Evolutionary conservation across 176 grass and related monocot genomes (phyloP).

Genomic region (Oryza longistaminata): DNA sequence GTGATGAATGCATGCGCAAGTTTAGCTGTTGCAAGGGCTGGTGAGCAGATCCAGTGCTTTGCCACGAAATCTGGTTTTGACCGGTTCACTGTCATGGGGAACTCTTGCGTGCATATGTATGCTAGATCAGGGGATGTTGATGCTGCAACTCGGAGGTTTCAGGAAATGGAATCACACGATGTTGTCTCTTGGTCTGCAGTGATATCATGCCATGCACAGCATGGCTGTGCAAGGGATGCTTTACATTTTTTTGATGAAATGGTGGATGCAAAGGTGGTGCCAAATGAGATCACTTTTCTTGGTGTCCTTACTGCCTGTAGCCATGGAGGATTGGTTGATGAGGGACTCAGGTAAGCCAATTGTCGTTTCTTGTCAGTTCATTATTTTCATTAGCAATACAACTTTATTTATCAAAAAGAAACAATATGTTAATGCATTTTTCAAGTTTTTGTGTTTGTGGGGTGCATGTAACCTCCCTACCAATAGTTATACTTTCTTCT

Average conservation of each 20-base stretch:
- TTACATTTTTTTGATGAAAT: conserved; percentile 58
- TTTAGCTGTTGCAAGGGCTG: conserved; percentile 56
- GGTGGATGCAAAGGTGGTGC: conserved; percentile 40
- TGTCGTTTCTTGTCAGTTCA: not conserved
- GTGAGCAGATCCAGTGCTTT: conserved; percentile 68
- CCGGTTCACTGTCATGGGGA: conserved; percentile 55
- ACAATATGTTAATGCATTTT: not conserved
- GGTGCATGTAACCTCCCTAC: not conserved
- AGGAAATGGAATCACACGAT: conserved; percentile 62
- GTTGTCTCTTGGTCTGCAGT: conserved; percentile 78
- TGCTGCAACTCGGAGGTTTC: conserved; percentile 58
- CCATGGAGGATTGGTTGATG: conserved; percentile 73
- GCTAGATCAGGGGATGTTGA: conserved; percentile 72
- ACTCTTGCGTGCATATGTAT: conserved; percentile 81
- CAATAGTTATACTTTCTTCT: conserved; percentile 6
- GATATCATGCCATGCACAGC: conserved; percentile 73
- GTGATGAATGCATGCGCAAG: conserved; percentile 73
- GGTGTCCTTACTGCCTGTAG: conserved; percentile 77
- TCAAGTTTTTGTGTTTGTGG: not conserved
- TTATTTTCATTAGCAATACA: not conserved
- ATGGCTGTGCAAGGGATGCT: conserved; percentile 62
- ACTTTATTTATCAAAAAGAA: not conserved
- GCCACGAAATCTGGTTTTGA: conserved; percentile 58
- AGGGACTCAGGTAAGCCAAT: conserved; percentile 60
- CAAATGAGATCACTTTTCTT: conserved; percentile 79